These are phyloP conservation scores for Onygenales sp. DNA, from an alignment of 2,329 filamentous ascomycete species.

Conservation along the genomic window DNA sequence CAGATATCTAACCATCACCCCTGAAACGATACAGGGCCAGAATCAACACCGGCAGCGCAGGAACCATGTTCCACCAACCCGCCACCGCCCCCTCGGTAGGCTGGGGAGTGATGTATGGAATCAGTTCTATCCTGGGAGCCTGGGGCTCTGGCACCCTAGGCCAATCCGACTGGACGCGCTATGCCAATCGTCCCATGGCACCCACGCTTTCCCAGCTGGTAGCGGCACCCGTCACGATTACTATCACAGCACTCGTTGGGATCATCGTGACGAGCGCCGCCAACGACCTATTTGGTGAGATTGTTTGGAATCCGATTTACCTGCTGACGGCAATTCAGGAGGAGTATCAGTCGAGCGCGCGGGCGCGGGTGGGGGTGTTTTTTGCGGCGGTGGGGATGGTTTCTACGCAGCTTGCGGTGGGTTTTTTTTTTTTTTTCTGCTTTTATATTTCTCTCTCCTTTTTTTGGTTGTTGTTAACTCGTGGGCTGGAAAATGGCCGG, in stretches of 20 bases:
- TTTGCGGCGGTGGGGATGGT: constrained; percentile 28
- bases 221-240: constrained; percentile 28
- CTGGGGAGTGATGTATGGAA: constrained; percentile 18
- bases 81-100: constrained; percentile 9
- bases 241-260: constrained; percentile 27
- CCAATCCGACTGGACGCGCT: constrained; percentile 19
- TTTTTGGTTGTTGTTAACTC: background rate
- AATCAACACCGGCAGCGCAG: constrained; percentile 12
- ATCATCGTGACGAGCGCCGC: constrained; percentile 29
- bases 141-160: constrained; percentile 18
- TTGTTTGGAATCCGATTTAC: constrained; percentile 32
- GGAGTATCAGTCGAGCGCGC: constrained; percentile 18
- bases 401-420: constrained; percentile 24
- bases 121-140: constrained; percentile 17
- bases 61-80: constrained; percentile 13
- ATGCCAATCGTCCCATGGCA: constrained; percentile 17
- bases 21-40: constrained; percentile 8
- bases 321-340: constrained; percentile 27
- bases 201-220: constrained; percentile 17
- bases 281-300: constrained; percentile 19
- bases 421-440: constrained; percentile 14
- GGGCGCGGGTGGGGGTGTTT: constrained; percentile 27
- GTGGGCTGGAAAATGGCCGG: background rate
- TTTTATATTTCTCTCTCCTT: background rate
- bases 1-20: background rate